These are phyloP conservation scores for Priceomyces carsonii DNA, from an alignment of 805 yeast genomes.

Conservation along the genomic window DNA sequence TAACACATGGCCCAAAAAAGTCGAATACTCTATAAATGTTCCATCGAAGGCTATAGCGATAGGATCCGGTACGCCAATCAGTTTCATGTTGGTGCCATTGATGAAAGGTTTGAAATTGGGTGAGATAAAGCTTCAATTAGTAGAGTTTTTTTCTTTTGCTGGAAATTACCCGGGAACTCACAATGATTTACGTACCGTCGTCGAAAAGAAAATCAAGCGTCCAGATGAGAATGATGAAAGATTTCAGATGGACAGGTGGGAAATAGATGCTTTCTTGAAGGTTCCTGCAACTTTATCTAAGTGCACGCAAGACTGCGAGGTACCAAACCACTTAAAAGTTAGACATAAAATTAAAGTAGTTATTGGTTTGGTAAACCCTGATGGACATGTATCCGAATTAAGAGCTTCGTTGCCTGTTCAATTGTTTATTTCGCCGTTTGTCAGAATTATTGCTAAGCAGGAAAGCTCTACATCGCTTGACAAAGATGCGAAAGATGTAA, in stretches of 20 bases:
- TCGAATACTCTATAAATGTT: slow-evolving; percentile 82
- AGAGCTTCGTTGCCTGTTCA: slow-evolving; percentile 86
- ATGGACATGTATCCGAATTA: slow-evolving; percentile 89
- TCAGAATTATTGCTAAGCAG: slow-evolving; percentile 59
- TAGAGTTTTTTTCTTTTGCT: slow-evolving; percentile 66
- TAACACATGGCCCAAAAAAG: slow-evolving; percentile 93
- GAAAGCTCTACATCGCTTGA: slow-evolving; percentile 15
- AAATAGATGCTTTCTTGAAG: slow-evolving; percentile 55
- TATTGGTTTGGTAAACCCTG: slow-evolving; percentile 78
- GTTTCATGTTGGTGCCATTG: slow-evolving; percentile 73
- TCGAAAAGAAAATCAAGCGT: slow-evolving; percentile 45
- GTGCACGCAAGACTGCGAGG: slow-evolving; percentile 85
- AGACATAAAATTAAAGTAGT: slow-evolving; percentile 86
- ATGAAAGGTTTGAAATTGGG: slow-evolving; percentile 81
- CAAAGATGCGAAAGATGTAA: slow-evolving; percentile 5
- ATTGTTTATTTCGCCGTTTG: slow-evolving; percentile 77
- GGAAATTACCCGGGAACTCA: slow-evolving; percentile 59
- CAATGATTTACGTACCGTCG: slow-evolving; percentile 61
- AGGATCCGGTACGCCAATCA: slow-evolving; percentile 75
- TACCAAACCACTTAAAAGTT: slow-evolving; percentile 69
- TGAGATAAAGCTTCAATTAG: slow-evolving; percentile 62
- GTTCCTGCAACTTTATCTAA: slow-evolving; percentile 74
- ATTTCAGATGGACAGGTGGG: slow-evolving; percentile 66
- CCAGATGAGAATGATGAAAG: slow-evolving; percentile 46
- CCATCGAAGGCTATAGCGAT: slow-evolving; percentile 90